Base-by-base conservation (phyloP, 768 basidiomycete genomes). In the Neoboletus subvelutipes region DNA sequence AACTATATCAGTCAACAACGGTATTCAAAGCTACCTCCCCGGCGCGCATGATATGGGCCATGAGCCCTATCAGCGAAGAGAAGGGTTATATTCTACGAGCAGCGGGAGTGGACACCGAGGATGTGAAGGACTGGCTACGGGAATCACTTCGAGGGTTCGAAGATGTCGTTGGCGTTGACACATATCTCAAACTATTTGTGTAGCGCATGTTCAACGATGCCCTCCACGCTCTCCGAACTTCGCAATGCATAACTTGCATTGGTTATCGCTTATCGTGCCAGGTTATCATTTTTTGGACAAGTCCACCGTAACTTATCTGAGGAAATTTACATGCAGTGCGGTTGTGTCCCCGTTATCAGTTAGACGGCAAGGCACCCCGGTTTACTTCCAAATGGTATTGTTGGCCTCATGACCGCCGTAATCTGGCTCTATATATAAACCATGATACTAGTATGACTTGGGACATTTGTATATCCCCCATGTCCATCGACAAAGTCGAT, bases 51-150 rank as follows among this genome's bases (percentile, higher is more conserved):
- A 69, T 95, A 31, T 98, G 96, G 95, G 91, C 88, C 20, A 75
- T 90, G 62, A 94, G 90, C 65, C 68, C 77, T 13, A 72, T 92
- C 2, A 69, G 75, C 22, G 68, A 71, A 29, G 75, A 75, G 34
- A 68, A 67, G 56, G 81, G 83, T 26, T 78, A 82, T 10, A 74
- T 97, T 31, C 71, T 96, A 52, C 81, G 93, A 62, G 80, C 85
- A 12, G 92, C 90, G 10, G 94, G 84, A 18, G 77, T 74, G 63
- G 89, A 91, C 65, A 86, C 90, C 37, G 92, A 95, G 73, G 75
- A 76, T 39, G 89, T 92, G 18, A 85, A 81, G 69, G 61, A 66
- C 17, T 95, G 90, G 90, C 70, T 97, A 22, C 78, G 77, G 55
- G 77, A 77, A 10, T 77, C 78, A 1, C 72, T 95, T 55, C 59